Percentiles rank a stretch among this genome's conserved stretches.
These are phyloP conservation scores for Rhizopus sp. DNA, from an alignment of 371 early-diverging fungal species.

Conservation along the genomic window DNA sequence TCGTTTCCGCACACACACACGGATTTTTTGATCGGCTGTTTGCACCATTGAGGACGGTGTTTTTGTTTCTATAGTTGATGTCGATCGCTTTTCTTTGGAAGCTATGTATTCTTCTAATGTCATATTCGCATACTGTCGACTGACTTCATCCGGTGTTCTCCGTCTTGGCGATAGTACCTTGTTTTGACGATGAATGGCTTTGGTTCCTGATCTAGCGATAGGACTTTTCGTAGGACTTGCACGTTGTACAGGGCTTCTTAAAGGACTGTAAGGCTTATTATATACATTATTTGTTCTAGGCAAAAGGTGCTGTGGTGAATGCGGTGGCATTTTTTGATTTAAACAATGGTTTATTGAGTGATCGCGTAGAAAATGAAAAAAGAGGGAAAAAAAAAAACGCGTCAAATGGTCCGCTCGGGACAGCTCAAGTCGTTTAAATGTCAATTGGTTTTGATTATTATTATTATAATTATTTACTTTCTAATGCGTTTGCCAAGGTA, in stretches of 20 bases:
- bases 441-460: too few relatives aligned
- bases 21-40: conserved; percentile 68
- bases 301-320: background rate
- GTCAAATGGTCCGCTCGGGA: too few relatives aligned
- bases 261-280: background rate
- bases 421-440: too few relatives aligned
- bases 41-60: background rate
- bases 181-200: background rate
- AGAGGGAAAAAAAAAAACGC: background rate
- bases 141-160: background rate
- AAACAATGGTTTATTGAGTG: background rate
- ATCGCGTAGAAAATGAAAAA: background rate
- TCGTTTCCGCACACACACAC: conserved; percentile 96
- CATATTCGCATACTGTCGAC: background rate
- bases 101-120: conserved; percentile 2
- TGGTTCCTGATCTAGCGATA: background rate
- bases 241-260: background rate
- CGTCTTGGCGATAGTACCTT: background rate
- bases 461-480: conserved; percentile 7
- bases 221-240: background rate
- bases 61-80: background rate
- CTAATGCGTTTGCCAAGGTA: conserved; percentile 16
- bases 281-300: background rate
- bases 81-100: background rate
- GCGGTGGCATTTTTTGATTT: background rate